Evolutionary conservation across 2,329 filamentous ascomycete species (phyloP), one percentile per base, ranked within the genome.

Genomic region (Clonostachys chloroleuca): DNA sequence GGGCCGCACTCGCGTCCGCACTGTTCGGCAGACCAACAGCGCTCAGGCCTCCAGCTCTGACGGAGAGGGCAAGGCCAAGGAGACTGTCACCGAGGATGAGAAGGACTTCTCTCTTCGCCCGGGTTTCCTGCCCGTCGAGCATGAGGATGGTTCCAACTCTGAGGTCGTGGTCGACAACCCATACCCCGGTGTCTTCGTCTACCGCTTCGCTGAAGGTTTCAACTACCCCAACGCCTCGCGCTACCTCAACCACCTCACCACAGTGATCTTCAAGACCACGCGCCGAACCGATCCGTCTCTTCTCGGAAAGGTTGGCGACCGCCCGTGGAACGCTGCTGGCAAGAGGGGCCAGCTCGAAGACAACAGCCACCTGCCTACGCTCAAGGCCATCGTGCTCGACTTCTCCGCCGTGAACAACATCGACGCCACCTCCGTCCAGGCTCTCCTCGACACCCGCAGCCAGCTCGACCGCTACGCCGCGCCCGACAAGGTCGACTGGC

Each of bases 1-100:
- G 3, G 91, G 91, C 33, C 79, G 81, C 47, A 87, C 92, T 43
- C 85, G 84, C 50, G 83, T 97, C 16, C 89, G 94, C 63, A 95
- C 91, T 0, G 84, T 96, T 72, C 91, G 42, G 86, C 86, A 46
- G 84, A 94, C 60, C 77, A 65, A 85, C 44, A 83, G 53, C 62
- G 14, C 56, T 65, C 12, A 69, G 41, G 76, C 90, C 18, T 90
- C 30, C 58, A 86, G 69, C 46, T 74, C 76, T 55, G 81, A 80
- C 52, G 78, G 74, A 44, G 50, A 52, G 24, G 24, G 34, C 34
- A 48, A 53, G 41, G 46, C 42, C 60, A 34, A 51, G 36, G 36
- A 39, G 14, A 12, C 14, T 12, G 36, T 39, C 14, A n/a, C 36
- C 17, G 40, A 35, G n/a, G 36, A 13, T 5, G 76, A 80, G 55